Evolutionary conservation across 2,329 filamentous ascomycete genomes (phyloP).

Genomic region (Epichloe sp.): DNA sequence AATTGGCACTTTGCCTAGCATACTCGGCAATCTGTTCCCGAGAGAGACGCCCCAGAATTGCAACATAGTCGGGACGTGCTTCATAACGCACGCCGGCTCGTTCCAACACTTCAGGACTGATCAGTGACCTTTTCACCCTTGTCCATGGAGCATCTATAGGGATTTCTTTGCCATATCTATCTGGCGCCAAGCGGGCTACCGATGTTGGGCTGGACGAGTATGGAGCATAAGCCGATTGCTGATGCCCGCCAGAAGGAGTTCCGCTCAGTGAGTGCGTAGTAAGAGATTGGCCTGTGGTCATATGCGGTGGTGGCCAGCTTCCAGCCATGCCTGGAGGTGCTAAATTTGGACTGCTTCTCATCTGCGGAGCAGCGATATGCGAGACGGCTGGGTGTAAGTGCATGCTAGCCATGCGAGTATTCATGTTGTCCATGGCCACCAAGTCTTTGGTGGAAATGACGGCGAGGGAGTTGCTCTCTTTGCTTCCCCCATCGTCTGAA

Average conservation of each 20-base stretch:
- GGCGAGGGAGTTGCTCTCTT: constrained; percentile 24
- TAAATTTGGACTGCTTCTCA: constrained; percentile 19
- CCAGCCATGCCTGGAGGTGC: constrained; percentile 21
- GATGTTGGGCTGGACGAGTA: constrained; percentile 17
- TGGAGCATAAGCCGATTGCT: not conserved
- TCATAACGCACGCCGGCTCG: constrained; percentile 43
- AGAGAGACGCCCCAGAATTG: constrained; percentile 41
- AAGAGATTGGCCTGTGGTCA: constrained; percentile 20
- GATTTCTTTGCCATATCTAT: constrained; percentile 43
- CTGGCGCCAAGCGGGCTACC: constrained; percentile 35
- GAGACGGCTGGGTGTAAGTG: constrained; percentile 22
- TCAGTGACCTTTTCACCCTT: constrained; percentile 36
- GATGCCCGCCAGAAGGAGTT: constrained; percentile 18
- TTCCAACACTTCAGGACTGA: constrained; percentile 42
- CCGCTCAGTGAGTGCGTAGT: constrained; percentile 13
- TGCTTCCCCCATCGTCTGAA: constrained; percentile 23
- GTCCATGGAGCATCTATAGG: constrained; percentile 44
- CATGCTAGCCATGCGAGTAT: constrained; percentile 27
- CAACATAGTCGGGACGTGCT: constrained; percentile 45
- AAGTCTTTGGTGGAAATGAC: constrained; percentile 43
- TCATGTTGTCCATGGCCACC: constrained; percentile 32
- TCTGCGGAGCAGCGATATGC: constrained; percentile 24
- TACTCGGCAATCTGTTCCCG: constrained; percentile 38
- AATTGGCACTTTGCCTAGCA: constrained; percentile 34
- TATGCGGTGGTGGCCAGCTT: constrained; percentile 9